Evolutionary conservation across 2,329 filamentous ascomycete species (phyloP), one percentile per base, ranked within the genome.

Genomic region (Neofusicoccum sp.): DNA sequence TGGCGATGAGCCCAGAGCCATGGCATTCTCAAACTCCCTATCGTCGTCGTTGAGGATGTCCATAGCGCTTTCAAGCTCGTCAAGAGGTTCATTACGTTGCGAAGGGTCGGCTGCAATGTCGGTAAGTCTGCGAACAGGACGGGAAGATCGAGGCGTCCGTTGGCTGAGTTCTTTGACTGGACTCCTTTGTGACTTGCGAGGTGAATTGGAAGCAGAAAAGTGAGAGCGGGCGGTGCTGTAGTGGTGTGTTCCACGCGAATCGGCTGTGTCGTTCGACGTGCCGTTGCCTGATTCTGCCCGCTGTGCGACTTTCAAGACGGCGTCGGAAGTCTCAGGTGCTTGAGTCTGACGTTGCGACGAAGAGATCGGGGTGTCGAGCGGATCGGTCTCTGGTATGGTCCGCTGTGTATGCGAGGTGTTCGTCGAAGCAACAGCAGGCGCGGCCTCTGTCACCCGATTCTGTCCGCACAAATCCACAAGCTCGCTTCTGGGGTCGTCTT

Each of bases 211-310:
- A 6, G 61, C 63, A 14, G 71, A 70, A 6, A 73, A 66, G 45
- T 78, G 71, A 43, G 78, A 76, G 48, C 69, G 71, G 16, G 76
- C 77, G n/a, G 76, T 72, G 14, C 28, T 34, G 36, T 26, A 51
- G 26, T 26, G 7, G 24, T 40, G 28, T 11, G 36, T 60, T 14
- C 9, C 36, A 16, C 31, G 36, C 2, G 45, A 51, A 12, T 60
- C 38, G 8, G 36, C 20, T 6, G 14, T 26, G 41, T 45, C 36
- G 6, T 43, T 31, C 16, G 36, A 43, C 4, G 34, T 9, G 30
- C 8, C 30, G 16, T 31, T 26, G 7, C 20, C 30, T 28, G 30
- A 36, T 8, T 56, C 26, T 6, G n/a, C 28, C 20, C 33, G 26
- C 28, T 56, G 51, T 34, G 14, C 8, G 4, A 26, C 24, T 8